A percentile compares a stretch with the other conserved stretches of the same genome.
Evolutionary conservation across 495 filamentous ascomycete species (phyloP).

Genomic region (Barbatosphaeria neglecta): DNA sequence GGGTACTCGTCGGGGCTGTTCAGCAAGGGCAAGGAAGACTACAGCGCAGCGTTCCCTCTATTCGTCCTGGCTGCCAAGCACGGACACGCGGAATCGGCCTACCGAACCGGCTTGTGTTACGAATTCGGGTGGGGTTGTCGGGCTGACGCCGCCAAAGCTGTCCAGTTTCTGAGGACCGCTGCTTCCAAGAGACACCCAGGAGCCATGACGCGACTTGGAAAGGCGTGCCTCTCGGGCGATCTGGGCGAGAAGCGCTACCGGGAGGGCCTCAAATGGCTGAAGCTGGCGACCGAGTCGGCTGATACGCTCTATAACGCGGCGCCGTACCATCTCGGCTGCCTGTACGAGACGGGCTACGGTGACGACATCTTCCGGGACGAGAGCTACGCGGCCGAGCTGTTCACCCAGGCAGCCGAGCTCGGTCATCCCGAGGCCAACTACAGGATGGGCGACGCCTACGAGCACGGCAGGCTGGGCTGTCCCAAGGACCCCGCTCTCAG

Average conservation of each 20-base stretch:
- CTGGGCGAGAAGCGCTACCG: slow-evolving; percentile 79
- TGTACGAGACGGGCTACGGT: slow-evolving; percentile 84
- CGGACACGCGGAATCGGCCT: slow-evolving; percentile 91
- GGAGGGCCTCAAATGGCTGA: slow-evolving; percentile 94
- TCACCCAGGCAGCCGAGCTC: slow-evolving; percentile 86
- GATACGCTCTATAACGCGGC: slow-evolving; percentile 86
- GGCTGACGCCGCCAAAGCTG: slow-evolving; percentile 78
- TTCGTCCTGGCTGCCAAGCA: slow-evolving; percentile 94
- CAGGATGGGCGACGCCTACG: slow-evolving; percentile 90
- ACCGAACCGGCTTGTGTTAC: slow-evolving; percentile 87
- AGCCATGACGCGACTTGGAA: slow-evolving; percentile 82
- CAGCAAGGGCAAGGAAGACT: slow-evolving; percentile 81
- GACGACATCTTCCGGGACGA: slow-evolving; percentile 87
- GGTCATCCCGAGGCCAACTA: slow-evolving; percentile 78
- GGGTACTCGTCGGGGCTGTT: slow-evolving; percentile 91
- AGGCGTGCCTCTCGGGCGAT: slow-evolving; percentile 79
- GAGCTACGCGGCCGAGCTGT: slow-evolving; percentile 83
- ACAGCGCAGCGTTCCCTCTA: slow-evolving; percentile 78
- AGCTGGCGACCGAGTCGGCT: slow-evolving; percentile 77
- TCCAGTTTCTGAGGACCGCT: slow-evolving; percentile 81
- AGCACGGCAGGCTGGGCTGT: slow-evolving; percentile 79
- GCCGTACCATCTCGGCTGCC: slow-evolving; percentile 76
- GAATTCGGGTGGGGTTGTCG: slow-evolving; percentile 96
- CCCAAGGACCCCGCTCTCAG: slow-evolving; percentile 85
- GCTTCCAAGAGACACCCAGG: slow-evolving; percentile 92